These are phyloP conservation scores for Medakamo hakoo DNA, from an alignment of 139 green algal genomes.

Conservation along the genomic window DNA sequence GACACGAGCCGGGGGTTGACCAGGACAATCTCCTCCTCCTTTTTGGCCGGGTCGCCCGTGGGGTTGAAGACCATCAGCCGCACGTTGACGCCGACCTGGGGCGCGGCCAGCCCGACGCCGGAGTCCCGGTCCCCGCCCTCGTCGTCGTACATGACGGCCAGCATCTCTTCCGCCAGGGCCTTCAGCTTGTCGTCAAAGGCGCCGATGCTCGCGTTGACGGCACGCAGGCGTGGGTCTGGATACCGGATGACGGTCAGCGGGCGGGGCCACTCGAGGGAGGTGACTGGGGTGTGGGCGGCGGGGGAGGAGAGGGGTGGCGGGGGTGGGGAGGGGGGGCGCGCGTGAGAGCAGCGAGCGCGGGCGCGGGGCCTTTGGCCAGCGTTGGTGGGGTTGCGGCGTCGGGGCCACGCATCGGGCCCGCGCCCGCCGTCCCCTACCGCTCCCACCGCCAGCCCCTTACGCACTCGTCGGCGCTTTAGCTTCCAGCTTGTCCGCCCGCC, in stretches of 20 bases:
- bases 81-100: constrained; percentile 92
- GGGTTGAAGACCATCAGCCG: constrained; percentile 97
- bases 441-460: neutral
- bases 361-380: too few relatives aligned
- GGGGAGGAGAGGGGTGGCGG: too few relatives aligned
- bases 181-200: constrained; percentile 63
- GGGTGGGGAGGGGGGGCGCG: too few relatives aligned
- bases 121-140: constrained; percentile 39
- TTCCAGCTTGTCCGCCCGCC: neutral
- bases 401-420: too few relatives aligned
- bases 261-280: constrained; percentile 41
- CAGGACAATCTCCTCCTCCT: constrained; percentile 61
- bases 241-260: constrained; percentile 74
- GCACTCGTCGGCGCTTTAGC: neutral
- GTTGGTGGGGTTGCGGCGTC: neutral
- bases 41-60: constrained; percentile 27
- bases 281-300: constrained; percentile 20
- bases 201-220: constrained; percentile 55
- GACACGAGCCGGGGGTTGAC: constrained; percentile 82
- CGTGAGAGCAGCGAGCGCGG: too few relatives aligned
- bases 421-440: neutral
- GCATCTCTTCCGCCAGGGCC: constrained; percentile 72
- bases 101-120: constrained; percentile 90
- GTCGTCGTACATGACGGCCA: constrained; percentile 81
- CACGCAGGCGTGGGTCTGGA: constrained; percentile 74